Base-by-base conservation (phyloP, 192 early-diverging fungal species). In the Backusella sp. region DNA sequence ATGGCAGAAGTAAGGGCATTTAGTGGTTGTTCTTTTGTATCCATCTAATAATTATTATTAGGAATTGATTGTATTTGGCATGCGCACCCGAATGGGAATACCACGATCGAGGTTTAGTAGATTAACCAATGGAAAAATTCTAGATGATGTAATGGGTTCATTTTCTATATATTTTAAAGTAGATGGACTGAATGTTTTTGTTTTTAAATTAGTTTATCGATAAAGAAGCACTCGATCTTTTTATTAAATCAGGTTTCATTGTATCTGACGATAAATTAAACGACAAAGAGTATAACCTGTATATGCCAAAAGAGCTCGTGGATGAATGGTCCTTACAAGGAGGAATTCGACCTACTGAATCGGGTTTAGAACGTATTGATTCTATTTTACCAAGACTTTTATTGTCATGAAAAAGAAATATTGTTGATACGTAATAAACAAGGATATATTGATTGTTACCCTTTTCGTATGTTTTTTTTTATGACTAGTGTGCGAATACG, bases 341-440 rank as follows among this genome's bases (percentile, higher is more conserved):
- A 19, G 59, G 76, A 15, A 73, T 89, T n/a, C 73, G 83, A 35
- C 87, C 87, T 2, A 89, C 87, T 28, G 86, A 89, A 74, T 62
- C 67, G 28, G 87, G 87, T 7, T 78, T 89, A 68, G 84, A 83
- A 6, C 81, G 87, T 12, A 84, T 84, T 12, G 87, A 89, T 73
- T 80, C 81, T 30, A 83, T 89, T 53, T 69, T 86, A 28, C 80
- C 85, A 15, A 71, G 70, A 19, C 14, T 71, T 32, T 34, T 71
- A 59, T 59, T 49, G 46, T 49, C 46, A n/a, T 49, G 17, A 49
- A 49, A 39, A 39, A 39, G 37, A 12, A 39, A 39, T 32, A 39
- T 39, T 37, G 42, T 44, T 12, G 11, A 44, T 44, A 19, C 15
- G 15, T 44, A 44, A 44, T 44, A 44, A 44, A 44, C 42, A 44